Percentiles rank a stretch among this genome's conserved stretches.
These are phyloP conservation scores for Holtermanniella nyarrowii DNA, from an alignment of 768 basidiomycete species.

Conservation along the genomic window DNA sequence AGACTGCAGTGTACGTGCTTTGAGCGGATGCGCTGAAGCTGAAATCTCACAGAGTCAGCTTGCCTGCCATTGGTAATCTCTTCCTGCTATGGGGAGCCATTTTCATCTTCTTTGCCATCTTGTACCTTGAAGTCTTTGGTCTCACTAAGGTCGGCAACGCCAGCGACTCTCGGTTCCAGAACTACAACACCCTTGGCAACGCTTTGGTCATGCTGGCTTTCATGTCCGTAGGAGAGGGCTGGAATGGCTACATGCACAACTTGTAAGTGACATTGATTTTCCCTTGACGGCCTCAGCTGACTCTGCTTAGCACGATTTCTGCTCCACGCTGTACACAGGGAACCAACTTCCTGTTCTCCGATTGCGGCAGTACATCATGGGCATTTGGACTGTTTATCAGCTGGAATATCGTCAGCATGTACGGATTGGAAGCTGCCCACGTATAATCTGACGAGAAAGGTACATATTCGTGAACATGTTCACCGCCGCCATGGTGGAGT, in stretches of 20 bases:
- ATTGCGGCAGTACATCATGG: conserved; percentile 79
- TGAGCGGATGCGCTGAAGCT: background rate
- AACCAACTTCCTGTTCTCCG: conserved; percentile 51
- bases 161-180: conserved; percentile 54
- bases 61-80: conserved; percentile 75
- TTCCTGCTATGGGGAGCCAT: conserved; percentile 78
- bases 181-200: conserved; percentile 68
- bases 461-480: conserved; percentile 96
- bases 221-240: conserved; percentile 92
- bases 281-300: background rate
- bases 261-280: conserved; percentile 52
- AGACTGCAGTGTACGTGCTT: conserved; percentile 72
- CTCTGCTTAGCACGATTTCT: conserved; percentile 53
- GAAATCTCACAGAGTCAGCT: conserved; percentile 54
- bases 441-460: conserved; percentile 42
- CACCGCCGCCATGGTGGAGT: conserved; percentile 91
- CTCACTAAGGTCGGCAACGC: conserved; percentile 72
- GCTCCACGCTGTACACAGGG: conserved; percentile 73
- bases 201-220: conserved; percentile 81
- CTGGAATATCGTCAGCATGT: conserved; percentile 95
- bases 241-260: conserved; percentile 98
- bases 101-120: conserved; percentile 82
- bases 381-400: conserved; percentile 79
- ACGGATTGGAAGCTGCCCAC: conserved; percentile 19
- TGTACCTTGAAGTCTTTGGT: conserved; percentile 82